Evolutionary conservation across 2,329 filamentous ascomycete genomes (phyloP).

Genomic region (Fusarium continuum): DNA sequence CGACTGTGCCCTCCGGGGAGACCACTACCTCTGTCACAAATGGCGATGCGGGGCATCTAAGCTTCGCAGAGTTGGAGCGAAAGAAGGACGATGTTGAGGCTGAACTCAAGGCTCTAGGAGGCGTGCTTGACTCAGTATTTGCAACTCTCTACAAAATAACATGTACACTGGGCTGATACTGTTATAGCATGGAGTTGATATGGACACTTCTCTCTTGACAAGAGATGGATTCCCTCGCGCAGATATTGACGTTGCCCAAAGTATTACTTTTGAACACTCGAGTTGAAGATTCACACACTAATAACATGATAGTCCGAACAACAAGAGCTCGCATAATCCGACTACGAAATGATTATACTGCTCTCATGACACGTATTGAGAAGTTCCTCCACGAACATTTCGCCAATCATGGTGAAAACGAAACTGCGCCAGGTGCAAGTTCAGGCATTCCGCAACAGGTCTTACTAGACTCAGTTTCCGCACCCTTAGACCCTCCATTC

Average conservation of each 20-base stretch:
- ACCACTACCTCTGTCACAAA: constrained; percentile 69
- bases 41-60: constrained; percentile 70
- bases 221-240: constrained; percentile 91
- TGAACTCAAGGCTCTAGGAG: constrained; percentile 84
- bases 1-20: constrained; percentile 76
- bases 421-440: constrained; percentile 41
- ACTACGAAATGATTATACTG: constrained; percentile 92
- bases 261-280: constrained; percentile 58
- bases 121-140: constrained; percentile 86
- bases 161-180: constrained; percentile 32
- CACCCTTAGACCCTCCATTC: constrained; percentile 61
- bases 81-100: constrained; percentile 87
- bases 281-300: constrained; percentile 15
- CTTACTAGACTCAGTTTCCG: constrained; percentile 45
- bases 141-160: not conserved
- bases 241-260: constrained; percentile 95
- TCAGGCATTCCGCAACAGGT: constrained; percentile 43
- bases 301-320: constrained; percentile 76
- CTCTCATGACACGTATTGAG: constrained; percentile 84
- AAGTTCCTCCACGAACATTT: constrained; percentile 90
- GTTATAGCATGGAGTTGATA: constrained; percentile 84
- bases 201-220: constrained; percentile 88
- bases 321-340: constrained; percentile 89
- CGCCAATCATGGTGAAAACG: constrained; percentile 70
- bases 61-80: constrained; percentile 80